These are phyloP conservation scores for Oryza nivara DNA, from an alignment of 176 grass and related monocot species.

Conservation along the genomic window DNA sequence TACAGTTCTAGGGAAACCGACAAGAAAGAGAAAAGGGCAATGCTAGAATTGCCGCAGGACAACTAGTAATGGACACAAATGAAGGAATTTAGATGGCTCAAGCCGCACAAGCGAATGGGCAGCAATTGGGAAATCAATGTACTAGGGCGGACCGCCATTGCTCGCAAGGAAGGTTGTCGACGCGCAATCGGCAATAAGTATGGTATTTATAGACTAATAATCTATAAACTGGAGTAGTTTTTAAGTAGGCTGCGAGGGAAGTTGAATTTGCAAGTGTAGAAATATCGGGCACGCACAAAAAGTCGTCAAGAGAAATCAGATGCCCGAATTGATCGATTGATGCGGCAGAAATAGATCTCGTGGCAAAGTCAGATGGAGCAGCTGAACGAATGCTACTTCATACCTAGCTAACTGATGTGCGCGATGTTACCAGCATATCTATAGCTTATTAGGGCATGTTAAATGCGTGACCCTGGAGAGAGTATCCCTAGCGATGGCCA, in stretches of 20 bases:
- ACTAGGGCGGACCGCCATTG: neutral
- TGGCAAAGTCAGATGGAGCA: neutral
- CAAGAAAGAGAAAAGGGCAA: neutral
- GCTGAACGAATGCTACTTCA: neutral
- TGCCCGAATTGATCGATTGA: no score
- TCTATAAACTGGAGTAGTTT: neutral
- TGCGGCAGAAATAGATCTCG: neutral
- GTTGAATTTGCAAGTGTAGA: neutral
- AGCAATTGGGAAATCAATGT: slow-evolving; percentile 10
- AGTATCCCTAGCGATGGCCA: no score
- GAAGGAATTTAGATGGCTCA: neutral
- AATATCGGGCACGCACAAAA: neutral
- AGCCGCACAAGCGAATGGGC: neutral
- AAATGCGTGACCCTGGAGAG: no score
- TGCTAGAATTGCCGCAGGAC: neutral
- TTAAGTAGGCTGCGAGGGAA: slow-evolving; percentile 3
- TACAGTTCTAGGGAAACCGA: slow-evolving; percentile 7
- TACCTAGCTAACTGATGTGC: neutral
- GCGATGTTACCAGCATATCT: neutral
- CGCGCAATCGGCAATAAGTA: neutral
- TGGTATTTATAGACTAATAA: neutral
- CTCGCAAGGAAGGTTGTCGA: neutral
- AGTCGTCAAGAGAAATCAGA: neutral
- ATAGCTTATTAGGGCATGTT: neutral
- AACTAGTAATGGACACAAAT: slow-evolving; percentile 22